Conservation (phyloP, 805 yeast species). For the Candida cerambycidarum region DNA sequence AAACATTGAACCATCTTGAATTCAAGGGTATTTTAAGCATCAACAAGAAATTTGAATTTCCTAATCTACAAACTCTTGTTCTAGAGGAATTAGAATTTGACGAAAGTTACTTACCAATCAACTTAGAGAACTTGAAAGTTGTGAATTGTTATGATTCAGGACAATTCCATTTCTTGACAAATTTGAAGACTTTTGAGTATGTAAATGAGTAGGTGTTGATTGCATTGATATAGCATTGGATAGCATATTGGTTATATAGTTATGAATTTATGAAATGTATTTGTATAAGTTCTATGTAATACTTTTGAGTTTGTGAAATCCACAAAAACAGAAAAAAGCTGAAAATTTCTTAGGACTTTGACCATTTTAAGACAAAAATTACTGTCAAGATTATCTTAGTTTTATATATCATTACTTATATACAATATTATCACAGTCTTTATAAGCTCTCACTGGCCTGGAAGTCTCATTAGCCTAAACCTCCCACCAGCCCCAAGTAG, state of each 20-base stretch:
- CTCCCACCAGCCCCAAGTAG: too few relatives aligned
- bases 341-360: too few relatives aligned
- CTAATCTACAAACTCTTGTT: conserved; percentile 1
- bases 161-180: conserved; percentile 5
- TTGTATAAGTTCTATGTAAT: too few relatives aligned
- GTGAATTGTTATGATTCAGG: conserved; percentile 1
- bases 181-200: conserved; percentile 1
- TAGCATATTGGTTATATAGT: not conserved
- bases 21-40: conserved; percentile 4
- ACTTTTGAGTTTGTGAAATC: too few relatives aligned
- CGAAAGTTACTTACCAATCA: conserved; percentile 1
- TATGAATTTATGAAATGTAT: not conserved
- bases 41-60: conserved; percentile 4
- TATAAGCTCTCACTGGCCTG: too few relatives aligned
- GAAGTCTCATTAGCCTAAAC: too few relatives aligned
- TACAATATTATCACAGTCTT: too few relatives aligned
- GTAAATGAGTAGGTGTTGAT: too few relatives aligned
- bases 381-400: too few relatives aligned
- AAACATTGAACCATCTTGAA: not conserved
- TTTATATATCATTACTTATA: too few relatives aligned
- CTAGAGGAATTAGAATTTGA: conserved; percentile 8
- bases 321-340: too few relatives aligned
- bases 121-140: not conserved
- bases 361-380: too few relatives aligned
- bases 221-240: not conserved